Evolutionary conservation across 2,329 filamentous ascomycete species (phyloP), one percentile per base, ranked within the genome.

Genomic region (Fusarium acutatum): DNA sequence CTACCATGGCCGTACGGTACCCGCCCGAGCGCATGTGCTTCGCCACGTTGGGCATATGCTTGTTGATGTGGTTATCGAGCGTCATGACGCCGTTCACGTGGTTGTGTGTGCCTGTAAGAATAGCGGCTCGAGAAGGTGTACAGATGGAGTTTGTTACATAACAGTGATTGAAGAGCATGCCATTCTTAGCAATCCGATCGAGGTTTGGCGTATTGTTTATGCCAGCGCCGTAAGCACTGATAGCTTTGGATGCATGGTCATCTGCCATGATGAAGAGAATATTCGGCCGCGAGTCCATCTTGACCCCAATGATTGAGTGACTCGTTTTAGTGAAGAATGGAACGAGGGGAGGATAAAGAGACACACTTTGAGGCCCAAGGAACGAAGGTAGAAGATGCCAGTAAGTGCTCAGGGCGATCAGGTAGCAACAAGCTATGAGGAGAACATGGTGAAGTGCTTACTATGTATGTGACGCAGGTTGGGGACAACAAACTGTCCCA

Each of bases 61-160:
- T 87, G 77, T 88, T 87, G 78, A 88, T 87, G 60, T 74, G 44
- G 4, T 64, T 61, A 62, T 85, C 81, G 2, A 88, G 82, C 1
- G 86, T 87, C 79, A 86, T 81, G 12, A 88, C 87, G 2, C 83
- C 83, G 61, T 88, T 88, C 70, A 88, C 86, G 65, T 88, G 86
- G 75, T 87, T 88, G 70, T 88, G 83, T 1, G 83, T 87, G 13
- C 86, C 86, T 1, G 82, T 85, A 12, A 88, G 73, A 54, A 88
- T 87, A 6, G 85, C 81, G 0, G 86, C 87, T 13, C 86, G 82
- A 4, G 84, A 87, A 1, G 87, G 86, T 4, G 86, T 88, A 73
- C 86, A 88, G 58, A 88, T 88, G 26, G 80, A 83, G 75, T 88
- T 88, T 28, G 86, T 88, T 14, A 88, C 86, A 68, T 88, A 88